Base-by-base conservation (phyloP, 2,329 filamentous ascomycete genomes). In the Westerdykella sp. region DNA sequence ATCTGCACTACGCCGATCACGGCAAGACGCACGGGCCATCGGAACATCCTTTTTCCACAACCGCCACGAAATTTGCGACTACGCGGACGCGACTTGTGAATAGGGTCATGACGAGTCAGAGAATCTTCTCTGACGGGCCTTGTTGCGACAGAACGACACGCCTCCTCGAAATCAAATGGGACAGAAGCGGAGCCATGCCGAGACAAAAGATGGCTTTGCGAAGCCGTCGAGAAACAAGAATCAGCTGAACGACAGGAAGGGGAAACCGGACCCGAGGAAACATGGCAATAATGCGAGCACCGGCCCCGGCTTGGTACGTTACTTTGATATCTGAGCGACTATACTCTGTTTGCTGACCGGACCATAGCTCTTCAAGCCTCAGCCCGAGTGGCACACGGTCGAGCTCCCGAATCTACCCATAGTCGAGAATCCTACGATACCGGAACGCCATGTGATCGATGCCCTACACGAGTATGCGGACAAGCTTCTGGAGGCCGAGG, bases 401-500 rank as follows among this genome's bases (percentile, higher is more conserved):
- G 65, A 74, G 48, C 69, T 85, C 34, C 76, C 80, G 14, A 47
- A 65, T n/a, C 65, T 84, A 30, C 66, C 75, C 31, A 56, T 53
- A 6, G 59, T 71, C 40, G 68, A 75, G 21, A 69, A 72, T 52
- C 64, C 72, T 37, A 66, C 69, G 41, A 66, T 69, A 31, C 68
- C 76, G 30, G 71, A 78, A 37, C 73, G 71, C 34, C 69, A 73
- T 45, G 60, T 79, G 15, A 66, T 83, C 45, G 74, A 81, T 36
- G 75, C 75, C 37, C 63, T 83, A n/a, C 72, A 87, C 57, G 70
- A 80, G 12, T 81, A 95, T 65, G 89, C 88, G 3, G 79, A 80
- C 48, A 74, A 77, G 9, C 74, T 97, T 6, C 72, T 97, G 15
- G 83, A 94, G 42, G 75, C 80, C 21, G 93, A 98, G 62, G 85